Evolutionary conservation across 768 basidiomycete genomes (phyloP).

Genomic region (Terana coerulea): DNA sequence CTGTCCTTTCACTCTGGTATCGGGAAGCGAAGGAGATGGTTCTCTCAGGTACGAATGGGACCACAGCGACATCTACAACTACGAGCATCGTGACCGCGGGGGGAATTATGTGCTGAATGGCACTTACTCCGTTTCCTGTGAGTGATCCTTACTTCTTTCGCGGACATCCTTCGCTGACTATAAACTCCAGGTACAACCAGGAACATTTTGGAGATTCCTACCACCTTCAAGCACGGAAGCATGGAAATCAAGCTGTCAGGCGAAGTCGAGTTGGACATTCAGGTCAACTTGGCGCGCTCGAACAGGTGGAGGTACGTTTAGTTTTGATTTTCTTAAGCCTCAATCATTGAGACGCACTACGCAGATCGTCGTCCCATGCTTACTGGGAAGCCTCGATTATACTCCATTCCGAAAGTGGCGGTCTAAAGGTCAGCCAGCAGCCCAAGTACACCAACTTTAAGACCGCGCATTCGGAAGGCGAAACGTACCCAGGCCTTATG

Average conservation of each 20-base stretch:
- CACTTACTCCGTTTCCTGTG: conserved; percentile 5
- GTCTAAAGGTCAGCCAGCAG: conserved; percentile 22
- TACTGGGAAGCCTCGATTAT: conserved; percentile 22
- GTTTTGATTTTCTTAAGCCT: background rate
- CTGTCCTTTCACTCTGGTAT: conserved; percentile 12
- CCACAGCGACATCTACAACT: conserved; percentile 18
- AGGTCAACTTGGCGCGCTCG: conserved; percentile 13
- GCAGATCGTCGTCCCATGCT: conserved; percentile 22
- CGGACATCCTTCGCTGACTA: background rate
- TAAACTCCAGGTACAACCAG: conserved; percentile 14
- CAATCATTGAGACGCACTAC: background rate
- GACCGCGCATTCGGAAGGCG: conserved; percentile 7
- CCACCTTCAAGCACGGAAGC: conserved; percentile 18
- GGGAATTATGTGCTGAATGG: conserved; percentile 7
- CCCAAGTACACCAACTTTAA: conserved; percentile 6
- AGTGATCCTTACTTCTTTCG: background rate
- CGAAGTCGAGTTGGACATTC: conserved; percentile 20
- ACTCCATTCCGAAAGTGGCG: conserved; percentile 18
- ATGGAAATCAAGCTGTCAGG: conserved; percentile 26
- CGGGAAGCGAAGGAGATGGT: conserved; percentile 9
- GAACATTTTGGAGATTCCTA: conserved; percentile 27
- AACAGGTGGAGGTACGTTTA: conserved; percentile 16
- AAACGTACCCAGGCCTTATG: conserved; percentile 8
- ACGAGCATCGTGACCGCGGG: conserved; percentile 20
- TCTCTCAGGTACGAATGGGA: conserved; percentile 21